Base-by-base conservation (phyloP, 2,329 filamentous ascomycete genomes). In the Emmonsiellopsis sp. region DNA sequence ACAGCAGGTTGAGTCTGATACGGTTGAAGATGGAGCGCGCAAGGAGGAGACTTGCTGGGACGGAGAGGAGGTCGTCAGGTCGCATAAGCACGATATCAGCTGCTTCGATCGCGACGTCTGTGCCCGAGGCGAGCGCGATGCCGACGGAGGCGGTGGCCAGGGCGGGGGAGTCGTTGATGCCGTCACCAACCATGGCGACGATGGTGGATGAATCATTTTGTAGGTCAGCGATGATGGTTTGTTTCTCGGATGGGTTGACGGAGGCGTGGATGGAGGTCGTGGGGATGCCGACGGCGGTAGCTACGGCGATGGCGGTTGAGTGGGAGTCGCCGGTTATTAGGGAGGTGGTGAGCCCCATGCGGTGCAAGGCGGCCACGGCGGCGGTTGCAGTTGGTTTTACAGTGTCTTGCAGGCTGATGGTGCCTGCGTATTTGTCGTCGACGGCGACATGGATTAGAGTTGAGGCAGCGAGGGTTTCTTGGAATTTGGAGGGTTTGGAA, bases 101-200 rank as follows among this genome's bases (percentile, higher is more conserved):
- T 1, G 93, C 93, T 73, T 97, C 93, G 83, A 98, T 95, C 49
- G 93, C 93, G 1, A 98, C 92, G 66, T 97, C 93, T 0, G 93
- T 97, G 53, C 93, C 93, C 6, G 85, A 90, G 5, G 88, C 81
- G 70, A 98, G 88, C 54, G 91, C 91, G 60, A 98, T 95, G 58
- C 93, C 93, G 32, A 97, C 84, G 61, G 95, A 85, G 9, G 93
- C 91, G 0, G 90, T 95, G 0, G 90, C 93, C 9, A 98, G 82
- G 0, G 93, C 93, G 0, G 93, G 93, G 0, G 90, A 95, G 74
- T 98, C 93, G 71, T 98, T 98, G 79, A 98, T 96, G 42, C 93
- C 93, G 68, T 98, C 93, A 51, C 93, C 91, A 11, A 97, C 91
- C 93, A 98, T 98, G 60, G 88, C 93, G 31, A 97, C 88, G 49